Base-by-base conservation (phyloP, 257 asterid genomes). In the Solanum virginianum region DNA sequence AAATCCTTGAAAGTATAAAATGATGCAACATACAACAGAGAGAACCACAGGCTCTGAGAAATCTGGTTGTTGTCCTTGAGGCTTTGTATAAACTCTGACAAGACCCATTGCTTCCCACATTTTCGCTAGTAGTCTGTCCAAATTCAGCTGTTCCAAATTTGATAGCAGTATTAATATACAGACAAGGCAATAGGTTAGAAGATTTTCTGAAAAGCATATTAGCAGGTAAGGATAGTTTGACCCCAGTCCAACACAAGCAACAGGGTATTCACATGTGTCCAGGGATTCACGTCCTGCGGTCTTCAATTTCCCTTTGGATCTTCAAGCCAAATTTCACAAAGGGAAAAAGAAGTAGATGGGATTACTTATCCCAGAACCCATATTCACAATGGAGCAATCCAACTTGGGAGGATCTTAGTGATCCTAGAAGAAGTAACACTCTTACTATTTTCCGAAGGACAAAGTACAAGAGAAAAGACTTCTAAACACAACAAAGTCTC, bases 61-160 rank as follows among this genome's bases (percentile, higher is more conserved):
- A 91, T 96, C 99, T 13, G 99, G 98, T 89, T 96, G 99, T 90
- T 96, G 98, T 87, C 98, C 99, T 88, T 96, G 99, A 82, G 99
- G 99, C 85, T 96, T 96, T 18, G 99, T 93, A 66, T 96, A 96
- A 71, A 94, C 92, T 90, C 98, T 91, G 85, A 93, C 97, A 81
- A 94, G 96, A 86, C 97, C 98, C 98, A 94, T 94, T 83, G 88
- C 98, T 53, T 94, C 98, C 98, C 98, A 94, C 98, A 94, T 93
- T 88, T 90, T 92, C 3, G 92, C 93, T 62, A 94, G 95, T 81
- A 94, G 90, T 90, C 98, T 92, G 84, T 94, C 98, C 87, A 94
- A 71, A 69, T 85, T 85, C 77, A 69, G 86, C 89, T 39, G 85
- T 12, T 20, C 57, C 87, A 89, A 85, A 49, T 60, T 11, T 24